Base-by-base conservation (phyloP, 495 filamentous ascomycete genomes). In the Thermothielavioides terrestris region DNA sequence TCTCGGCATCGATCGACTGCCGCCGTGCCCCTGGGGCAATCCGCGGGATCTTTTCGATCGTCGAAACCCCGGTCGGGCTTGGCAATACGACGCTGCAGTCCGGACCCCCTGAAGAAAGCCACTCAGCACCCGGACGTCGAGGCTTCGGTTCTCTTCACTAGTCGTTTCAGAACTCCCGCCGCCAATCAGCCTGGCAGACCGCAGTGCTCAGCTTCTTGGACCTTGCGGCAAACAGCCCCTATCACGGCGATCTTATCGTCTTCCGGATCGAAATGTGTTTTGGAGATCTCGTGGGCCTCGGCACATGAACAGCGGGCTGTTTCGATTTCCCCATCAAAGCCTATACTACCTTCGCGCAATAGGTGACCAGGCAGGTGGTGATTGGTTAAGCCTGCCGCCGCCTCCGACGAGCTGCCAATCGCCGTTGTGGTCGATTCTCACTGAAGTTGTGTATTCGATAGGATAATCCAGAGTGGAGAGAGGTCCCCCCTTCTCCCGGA, bases 111-210 rank as follows among this genome's bases (percentile, higher is more conserved):
- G 23, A 4, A 17, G 7, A 1, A 17, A 22, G n/a, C n/a, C n/a
- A n/a, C 21, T 21, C 12, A 31, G 42, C 4, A 36, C 14, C 10
- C 6, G 42, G n/a, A 32, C 6, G 11, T 46, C 28, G 31, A 21
- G 44, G 32, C 44, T 46, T 46, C 44, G 37, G 44, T 32, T 46
- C 6, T 34, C 44, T 4, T n/a, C n/a, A n/a, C n/a, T n/a, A n/a
- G 2, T 28, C 27, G 46, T 49, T 49, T 49, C 46, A 49, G 46
- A 21, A 21, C n/a, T 40, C 3, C 14, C 0, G 12, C 3, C 9
- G 3, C 44, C 23, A 37, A 18, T 32, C 17, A 46, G 14, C 18
- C 1, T 18, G 6, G 11, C 1, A 17, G 31, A 28, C 8, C 6
- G 20, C 10, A 9, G 15, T 8, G 15, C 32, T 27, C 2, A 46